These are phyloP conservation scores for Yamadazyma akitaensis DNA, from an alignment of 805 yeast genomes.

Conservation along the genomic window DNA sequence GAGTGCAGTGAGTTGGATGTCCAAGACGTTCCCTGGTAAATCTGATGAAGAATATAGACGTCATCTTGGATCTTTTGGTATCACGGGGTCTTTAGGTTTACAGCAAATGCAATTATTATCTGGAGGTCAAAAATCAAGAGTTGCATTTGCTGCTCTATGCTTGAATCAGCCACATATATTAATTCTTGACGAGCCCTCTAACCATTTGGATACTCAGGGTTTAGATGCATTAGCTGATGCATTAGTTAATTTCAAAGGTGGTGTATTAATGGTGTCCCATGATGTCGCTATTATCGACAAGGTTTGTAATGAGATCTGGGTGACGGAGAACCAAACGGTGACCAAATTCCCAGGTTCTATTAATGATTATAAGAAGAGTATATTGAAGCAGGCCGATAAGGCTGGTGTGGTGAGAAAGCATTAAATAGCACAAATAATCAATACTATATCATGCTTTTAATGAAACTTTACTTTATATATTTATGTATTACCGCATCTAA, in stretches of 20 bases:
- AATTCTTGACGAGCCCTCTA: constrained; percentile 95
- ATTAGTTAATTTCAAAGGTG: constrained; percentile 83
- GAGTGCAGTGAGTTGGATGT: constrained; percentile 94
- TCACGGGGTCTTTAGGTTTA: constrained; percentile 88
- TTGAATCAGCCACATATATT: constrained; percentile 86
- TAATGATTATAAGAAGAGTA: constrained; percentile 85
- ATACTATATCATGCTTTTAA: not conserved
- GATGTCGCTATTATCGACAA: constrained; percentile 87
- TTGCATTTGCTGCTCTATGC: constrained; percentile 95
- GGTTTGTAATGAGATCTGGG: constrained; percentile 95
- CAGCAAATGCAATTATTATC: constrained; percentile 87
- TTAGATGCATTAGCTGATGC: constrained; percentile 94
- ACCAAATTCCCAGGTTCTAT: constrained; percentile 77
- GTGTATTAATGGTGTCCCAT: constrained; percentile 96
- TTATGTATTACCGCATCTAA: not conserved
- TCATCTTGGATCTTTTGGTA: constrained; percentile 95
- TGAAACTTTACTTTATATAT: no score
- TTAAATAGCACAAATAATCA: constrained; percentile 24
- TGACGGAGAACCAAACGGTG: constrained; percentile 82
- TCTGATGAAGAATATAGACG: constrained; percentile 96
- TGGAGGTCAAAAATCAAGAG: constrained; percentile 98
- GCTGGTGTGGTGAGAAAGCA: constrained; percentile 92
- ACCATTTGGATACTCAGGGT: constrained; percentile 98
- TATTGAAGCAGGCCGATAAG: constrained; percentile 69
- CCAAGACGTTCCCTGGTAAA: constrained; percentile 83